Evolutionary conservation across 441 rosid genomes (phyloP).

Genomic region (Euphorbia corollata): DNA sequence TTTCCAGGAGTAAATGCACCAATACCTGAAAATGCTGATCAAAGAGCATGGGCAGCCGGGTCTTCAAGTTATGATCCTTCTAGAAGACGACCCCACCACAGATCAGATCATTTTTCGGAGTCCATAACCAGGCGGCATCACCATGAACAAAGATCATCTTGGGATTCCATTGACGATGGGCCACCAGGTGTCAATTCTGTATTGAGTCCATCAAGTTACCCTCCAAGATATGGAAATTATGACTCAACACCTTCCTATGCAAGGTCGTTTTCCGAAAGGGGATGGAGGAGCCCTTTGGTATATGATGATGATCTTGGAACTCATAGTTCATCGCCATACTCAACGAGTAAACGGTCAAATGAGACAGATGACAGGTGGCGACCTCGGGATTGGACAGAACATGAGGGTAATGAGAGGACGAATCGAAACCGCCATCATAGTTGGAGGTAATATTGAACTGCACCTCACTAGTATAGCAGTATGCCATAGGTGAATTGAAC

Average conservation of each 20-base stretch:
- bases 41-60: constrained; percentile 52
- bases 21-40: constrained; percentile 72
- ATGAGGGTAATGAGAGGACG: constrained; percentile 22
- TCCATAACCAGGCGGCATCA: constrained; percentile 34
- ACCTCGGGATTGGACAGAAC: constrained; percentile 21
- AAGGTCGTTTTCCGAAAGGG: constrained; percentile 39
- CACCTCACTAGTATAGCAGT: constrained; percentile 8
- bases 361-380: constrained; percentile 1
- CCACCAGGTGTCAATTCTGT: constrained; percentile 46
- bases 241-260: constrained; percentile 27
- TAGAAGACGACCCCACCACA: constrained; percentile 31
- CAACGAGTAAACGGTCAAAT: constrained; percentile 6
- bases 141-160: constrained; percentile 36
- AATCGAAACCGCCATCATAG: constrained; percentile 25
- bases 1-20: constrained; percentile 91
- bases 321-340: constrained; percentile 23
- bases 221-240: constrained; percentile 45
- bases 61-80: constrained; percentile 32
- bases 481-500: constrained; percentile 9
- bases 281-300: constrained; percentile 31
- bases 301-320: constrained; percentile 31
- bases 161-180: constrained; percentile 34
- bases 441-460: constrained; percentile 26
- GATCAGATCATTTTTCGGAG: constrained; percentile 34
- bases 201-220: constrained; percentile 41